Evolutionary conservation across 169 alveolate species (phyloP).

Genomic region (Plasmodium gallinaceum): DNA sequence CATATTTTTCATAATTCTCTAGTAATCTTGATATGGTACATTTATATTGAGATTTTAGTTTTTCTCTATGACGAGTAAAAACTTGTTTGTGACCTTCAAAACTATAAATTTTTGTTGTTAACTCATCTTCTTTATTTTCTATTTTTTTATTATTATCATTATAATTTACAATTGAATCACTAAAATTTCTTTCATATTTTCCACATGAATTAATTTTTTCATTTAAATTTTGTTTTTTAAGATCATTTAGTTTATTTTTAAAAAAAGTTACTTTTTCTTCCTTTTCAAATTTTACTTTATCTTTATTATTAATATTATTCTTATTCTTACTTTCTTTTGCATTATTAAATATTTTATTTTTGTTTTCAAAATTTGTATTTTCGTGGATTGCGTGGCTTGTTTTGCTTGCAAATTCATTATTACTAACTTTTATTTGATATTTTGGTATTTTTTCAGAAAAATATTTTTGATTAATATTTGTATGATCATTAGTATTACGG

Average conservation of each 20-base stretch:
- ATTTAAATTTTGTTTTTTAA: neutral
- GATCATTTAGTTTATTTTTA: neutral
- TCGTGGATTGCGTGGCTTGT: neutral
- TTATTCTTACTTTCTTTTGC: slow-evolving; percentile 13
- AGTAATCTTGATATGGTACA: slow-evolving; percentile 5
- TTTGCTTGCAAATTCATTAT: neutral
- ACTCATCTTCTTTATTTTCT: slow-evolving; percentile 15
- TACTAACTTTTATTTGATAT: slow-evolving; percentile 29
- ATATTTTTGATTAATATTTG: neutral
- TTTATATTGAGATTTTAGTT: slow-evolving; percentile 49
- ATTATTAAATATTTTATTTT: slow-evolving; percentile 1
- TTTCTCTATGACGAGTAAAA: slow-evolving; percentile 62
- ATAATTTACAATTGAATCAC: slow-evolving; percentile 48
- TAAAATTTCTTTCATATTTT: slow-evolving; percentile 43
- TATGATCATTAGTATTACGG: neutral
- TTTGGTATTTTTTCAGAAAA: neutral
- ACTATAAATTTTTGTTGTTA: slow-evolving; percentile 27
- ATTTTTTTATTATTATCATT: slow-evolving; percentile 2
- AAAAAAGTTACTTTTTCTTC: slow-evolving; percentile 12
- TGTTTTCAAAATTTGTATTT: neutral
- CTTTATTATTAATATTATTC: neutral
- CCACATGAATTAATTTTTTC: neutral
- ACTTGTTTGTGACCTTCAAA: slow-evolving; percentile 43
- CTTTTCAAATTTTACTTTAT: slow-evolving; percentile 10
- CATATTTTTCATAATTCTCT: slow-evolving; percentile 9